Base-by-base conservation (phyloP, 305 asterid genomes). In the Fraxinus angustifolia region DNA sequence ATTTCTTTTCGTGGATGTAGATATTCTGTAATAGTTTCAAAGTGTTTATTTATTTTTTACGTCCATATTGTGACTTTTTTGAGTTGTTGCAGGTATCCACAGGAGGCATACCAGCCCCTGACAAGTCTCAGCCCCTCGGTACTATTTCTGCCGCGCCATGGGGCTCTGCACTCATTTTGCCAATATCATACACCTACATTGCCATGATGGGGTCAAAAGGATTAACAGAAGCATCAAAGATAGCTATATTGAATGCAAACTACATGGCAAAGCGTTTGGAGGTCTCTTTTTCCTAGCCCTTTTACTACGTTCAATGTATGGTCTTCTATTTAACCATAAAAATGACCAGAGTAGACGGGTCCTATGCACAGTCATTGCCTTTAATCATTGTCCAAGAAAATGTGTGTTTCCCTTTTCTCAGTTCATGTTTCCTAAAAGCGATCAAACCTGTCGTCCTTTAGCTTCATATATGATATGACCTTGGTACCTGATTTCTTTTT, bases 81-180 rank as follows among this genome's bases (percentile, higher is more conserved):
- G 35, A 10, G 3, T 8, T 28, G 28, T 56, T 79, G 72, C 79
- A 89, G 92, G 35, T 89, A 30, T 30, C 90, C 4, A 88, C 91
- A 0, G 92, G 19, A 79, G 92, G 87, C 81, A 88, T 89, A 88
- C 99, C 97, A 31, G 88, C 93, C 48, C 96, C 99, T 0, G 91
- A 87, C 14, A 83, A 91, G 79, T 84, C 88, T 88, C 89, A 91
- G 85, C 97, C 99, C 26, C 93, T 95, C 17, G 99, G 99, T 75
- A 83, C 98, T 56, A 95, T 95, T 68, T 91, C 98, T 16, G 99
- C 99, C 68, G 99, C 99, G 48, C 99, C 99, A n/a, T 95, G 99
- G 99, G 99, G 99, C 26, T 95, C 99, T 36, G 97, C 99, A 12
- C 97, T 95, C 81, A 93, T 95, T 82, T 88, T 95, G 88, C 99